These are phyloP conservation scores for Hypholoma sublateritium DNA, from an alignment of 768 basidiomycete genomes.

Conservation along the genomic window DNA sequence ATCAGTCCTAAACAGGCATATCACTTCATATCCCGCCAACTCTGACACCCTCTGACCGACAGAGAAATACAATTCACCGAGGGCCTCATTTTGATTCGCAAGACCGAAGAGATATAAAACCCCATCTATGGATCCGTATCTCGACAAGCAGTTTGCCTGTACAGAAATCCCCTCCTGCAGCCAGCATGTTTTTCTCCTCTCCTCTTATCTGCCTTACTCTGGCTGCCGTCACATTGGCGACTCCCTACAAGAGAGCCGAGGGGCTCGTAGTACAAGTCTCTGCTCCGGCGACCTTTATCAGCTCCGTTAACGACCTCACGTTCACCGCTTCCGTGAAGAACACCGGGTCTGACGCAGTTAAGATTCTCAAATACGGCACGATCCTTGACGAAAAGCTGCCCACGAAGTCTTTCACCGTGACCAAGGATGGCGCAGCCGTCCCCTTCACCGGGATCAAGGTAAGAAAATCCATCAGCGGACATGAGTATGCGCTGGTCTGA, in stretches of 20 bases:
- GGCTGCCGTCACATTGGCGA: slow-evolving; percentile 26
- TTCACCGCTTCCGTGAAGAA: slow-evolving; percentile 43
- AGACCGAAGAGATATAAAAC: not conserved
- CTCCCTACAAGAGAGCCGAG: slow-evolving; percentile 30
- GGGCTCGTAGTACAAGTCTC: slow-evolving; percentile 30
- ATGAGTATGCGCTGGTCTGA: not conserved
- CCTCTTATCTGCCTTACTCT: slow-evolving; percentile 23
- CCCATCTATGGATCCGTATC: not conserved
- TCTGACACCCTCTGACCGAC: not conserved
- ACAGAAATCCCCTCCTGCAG: not conserved
- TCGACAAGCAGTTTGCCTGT: not conserved
- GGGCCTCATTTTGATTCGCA: not conserved
- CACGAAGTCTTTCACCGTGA: slow-evolving; percentile 43
- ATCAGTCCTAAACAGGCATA: not conserved
- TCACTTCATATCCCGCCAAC: not conserved
- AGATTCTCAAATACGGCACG: slow-evolving; percentile 46
- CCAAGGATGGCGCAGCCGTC: slow-evolving; percentile 36
- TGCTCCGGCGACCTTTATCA: slow-evolving; percentile 26
- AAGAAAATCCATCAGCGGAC: not conserved
- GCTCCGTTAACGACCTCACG: slow-evolving; percentile 38
- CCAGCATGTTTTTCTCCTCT: slow-evolving; percentile 27
- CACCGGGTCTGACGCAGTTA: slow-evolving; percentile 36
- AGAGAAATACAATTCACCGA: not conserved
- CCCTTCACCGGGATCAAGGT: slow-evolving; percentile 46
- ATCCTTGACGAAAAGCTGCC: slow-evolving; percentile 43